These are phyloP conservation scores for Rhazya stricta DNA, from an alignment of 257 asterid species.

Conservation along the genomic window DNA sequence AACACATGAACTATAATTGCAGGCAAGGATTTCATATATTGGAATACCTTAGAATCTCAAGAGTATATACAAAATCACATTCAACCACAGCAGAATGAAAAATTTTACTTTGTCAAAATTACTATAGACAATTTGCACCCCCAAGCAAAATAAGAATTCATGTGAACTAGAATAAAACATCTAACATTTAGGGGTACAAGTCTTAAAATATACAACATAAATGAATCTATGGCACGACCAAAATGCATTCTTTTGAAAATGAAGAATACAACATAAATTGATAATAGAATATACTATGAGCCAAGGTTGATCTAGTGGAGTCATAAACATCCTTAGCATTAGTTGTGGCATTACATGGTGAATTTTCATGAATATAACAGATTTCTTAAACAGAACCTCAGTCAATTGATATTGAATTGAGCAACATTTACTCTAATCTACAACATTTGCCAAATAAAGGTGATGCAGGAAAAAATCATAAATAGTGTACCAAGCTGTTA, in stretches of 20 bases:
- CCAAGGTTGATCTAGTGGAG: background rate
- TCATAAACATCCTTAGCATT: background rate
- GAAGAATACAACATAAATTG: background rate
- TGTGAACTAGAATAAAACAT: background rate
- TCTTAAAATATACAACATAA: too few species aligned
- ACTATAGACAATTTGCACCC: background rate
- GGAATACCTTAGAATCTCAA: too few species aligned
- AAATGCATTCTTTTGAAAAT: too few species aligned
- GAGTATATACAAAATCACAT: too few species aligned
- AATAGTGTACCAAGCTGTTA: background rate
- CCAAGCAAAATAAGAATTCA: background rate
- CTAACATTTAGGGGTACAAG: background rate
- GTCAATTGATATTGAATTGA: background rate
- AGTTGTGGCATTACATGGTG: background rate
- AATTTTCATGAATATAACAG: background rate
- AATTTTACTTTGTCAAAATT: too few species aligned
- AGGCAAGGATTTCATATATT: too few species aligned
- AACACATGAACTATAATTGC: background rate
- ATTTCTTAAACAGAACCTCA: background rate
- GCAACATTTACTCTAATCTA: background rate
- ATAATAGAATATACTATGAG: background rate
- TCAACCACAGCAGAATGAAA: too few species aligned
- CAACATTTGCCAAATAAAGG: background rate
- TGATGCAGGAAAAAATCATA: background rate
- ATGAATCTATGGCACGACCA: too few species aligned